Evolutionary conservation across 23 red algal species (phyloP), one percentile per base, ranked within the genome.

Genomic region (Chondrus crispus): DNA sequence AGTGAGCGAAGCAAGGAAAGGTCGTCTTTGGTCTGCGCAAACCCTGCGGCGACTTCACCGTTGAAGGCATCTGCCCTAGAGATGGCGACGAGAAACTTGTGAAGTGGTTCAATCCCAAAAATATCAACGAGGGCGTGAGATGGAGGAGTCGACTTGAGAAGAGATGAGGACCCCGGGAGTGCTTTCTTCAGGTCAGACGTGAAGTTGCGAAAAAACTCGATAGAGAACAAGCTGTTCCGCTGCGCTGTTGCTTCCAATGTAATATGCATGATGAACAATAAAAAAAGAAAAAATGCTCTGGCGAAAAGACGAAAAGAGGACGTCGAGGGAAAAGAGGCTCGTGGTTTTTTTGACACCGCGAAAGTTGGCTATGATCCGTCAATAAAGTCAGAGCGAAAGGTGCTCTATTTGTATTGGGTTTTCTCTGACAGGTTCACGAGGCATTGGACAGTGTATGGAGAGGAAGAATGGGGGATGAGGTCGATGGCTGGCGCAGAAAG

Each of bases 21-120:
- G 39, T 81, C 81, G 19, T 63, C n/a, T 41, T 72, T 88, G 38
- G 82, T 81, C 51, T 68, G 62, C 60, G 92, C 76, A 39, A 88
- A 94, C 3, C 38, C 52, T 19, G 46, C 62, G 0, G 92, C 92
- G 20, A 75, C 72, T 24, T 78, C 54, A 12, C 49, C 63, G 11
- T 47, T 49, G 62, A 94, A 94, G 28, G 82, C 92, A 44, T 94
- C 92, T 44, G 82, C 82, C 40, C 83, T 78, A 37, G 92, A 94
- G 28, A 81, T 53, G 11, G 68, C 66, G 36, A 94, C n/a, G 6
- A 94, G 75, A 38, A 94, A 94, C 1, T 24, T 81, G 41, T 63
- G 19, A 19, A 94, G 39, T 9, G 73, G 40, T 32, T 64, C 57
- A 19, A 88, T 36, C 14, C 46, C 48, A 73, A 94, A 73, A 30